phyloP scores from a whole-genome alignment of 495 filamentous ascomycete genomes.

The Talaromyces stipitatus region DNA sequence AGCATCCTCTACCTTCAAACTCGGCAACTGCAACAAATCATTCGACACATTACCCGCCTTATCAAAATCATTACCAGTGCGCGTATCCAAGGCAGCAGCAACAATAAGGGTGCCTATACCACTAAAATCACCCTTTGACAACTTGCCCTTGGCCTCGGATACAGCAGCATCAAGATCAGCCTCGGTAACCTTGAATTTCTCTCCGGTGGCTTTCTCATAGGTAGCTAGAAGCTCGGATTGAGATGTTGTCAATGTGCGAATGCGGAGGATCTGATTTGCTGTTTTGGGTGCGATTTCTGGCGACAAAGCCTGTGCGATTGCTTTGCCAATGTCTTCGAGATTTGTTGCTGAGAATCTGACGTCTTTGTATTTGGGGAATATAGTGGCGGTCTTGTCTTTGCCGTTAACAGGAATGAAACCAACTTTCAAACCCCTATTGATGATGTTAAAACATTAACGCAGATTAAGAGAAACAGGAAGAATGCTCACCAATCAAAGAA shows the following conservation, averaged over 20 bases:
- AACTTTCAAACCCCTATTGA: background rate
- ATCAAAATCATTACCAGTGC: conserved; percentile 19
- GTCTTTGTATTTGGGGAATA: conserved; percentile 3
- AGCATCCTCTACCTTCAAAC: background rate
- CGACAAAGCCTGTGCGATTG: conserved; percentile 1
- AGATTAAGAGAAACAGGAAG: background rate
- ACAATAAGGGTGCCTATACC: conserved; percentile 18
- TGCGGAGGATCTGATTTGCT: conserved; percentile 39
- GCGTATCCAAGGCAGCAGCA: conserved; percentile 17
- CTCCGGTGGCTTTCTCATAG: conserved; percentile 33
- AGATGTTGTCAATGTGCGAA: conserved; percentile 34
- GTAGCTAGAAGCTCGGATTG: conserved; percentile 39
- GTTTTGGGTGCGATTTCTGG: conserved; percentile 16
- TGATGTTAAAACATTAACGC: background rate
- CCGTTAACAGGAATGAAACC: conserved; percentile 1
- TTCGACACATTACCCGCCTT: conserved; percentile 21
- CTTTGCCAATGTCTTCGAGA: background rate
- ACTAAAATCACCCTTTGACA: conserved; percentile 28
- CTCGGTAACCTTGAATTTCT: conserved; percentile 30
- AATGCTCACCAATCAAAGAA: conserved; percentile 5
- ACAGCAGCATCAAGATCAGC: conserved; percentile 22
- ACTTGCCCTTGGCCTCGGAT: conserved; percentile 17
- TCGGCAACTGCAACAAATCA: conserved; percentile 18
- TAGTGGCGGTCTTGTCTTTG: background rate
- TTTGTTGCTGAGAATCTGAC: conserved; percentile 3